Percentiles rank a stretch among this genome's conserved stretches.
Evolutionary conservation across 2,329 filamentous ascomycete genomes (phyloP).

Genomic region (Neurospora sp.): DNA sequence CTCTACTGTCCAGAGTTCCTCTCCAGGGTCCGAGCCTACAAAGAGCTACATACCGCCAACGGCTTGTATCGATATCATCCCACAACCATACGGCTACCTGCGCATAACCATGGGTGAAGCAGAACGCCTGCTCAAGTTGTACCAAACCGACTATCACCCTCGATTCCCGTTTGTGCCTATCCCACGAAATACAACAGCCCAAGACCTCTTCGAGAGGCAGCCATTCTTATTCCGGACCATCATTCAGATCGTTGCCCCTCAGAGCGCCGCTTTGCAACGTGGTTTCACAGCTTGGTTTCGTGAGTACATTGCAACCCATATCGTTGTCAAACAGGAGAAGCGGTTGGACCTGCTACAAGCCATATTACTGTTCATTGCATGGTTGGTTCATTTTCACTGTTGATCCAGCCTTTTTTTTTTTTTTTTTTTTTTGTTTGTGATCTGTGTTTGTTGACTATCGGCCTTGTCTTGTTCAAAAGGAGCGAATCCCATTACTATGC

Average conservation of each 20-base stretch:
- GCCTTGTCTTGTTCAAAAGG: constrained; percentile 17
- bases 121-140: constrained; percentile 22
- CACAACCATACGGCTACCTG: constrained; percentile 19
- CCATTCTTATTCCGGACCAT: constrained; percentile 30
- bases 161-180: constrained; percentile 31
- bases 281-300: constrained; percentile 27
- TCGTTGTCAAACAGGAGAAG: constrained; percentile 28
- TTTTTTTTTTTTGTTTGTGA: background rate
- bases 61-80: constrained; percentile 23
- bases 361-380: constrained; percentile 27
- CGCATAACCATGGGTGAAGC: constrained; percentile 25
- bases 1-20: background rate
- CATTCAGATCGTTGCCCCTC: constrained; percentile 24
- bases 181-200: constrained; percentile 14
- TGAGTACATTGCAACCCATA: constrained; percentile 25
- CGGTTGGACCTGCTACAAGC: constrained; percentile 28
- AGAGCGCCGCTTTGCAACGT: constrained; percentile 23
- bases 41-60: background rate
- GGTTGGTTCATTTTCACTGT: constrained; percentile 19
- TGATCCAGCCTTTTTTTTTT: background rate
- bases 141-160: constrained; percentile 24
- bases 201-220: constrained; percentile 22
- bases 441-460: background rate
- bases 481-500: constrained; percentile 30
- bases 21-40: background rate